Base-by-base conservation (phyloP, 2,329 filamentous ascomycete species). In the Fusarium sp. region DNA sequence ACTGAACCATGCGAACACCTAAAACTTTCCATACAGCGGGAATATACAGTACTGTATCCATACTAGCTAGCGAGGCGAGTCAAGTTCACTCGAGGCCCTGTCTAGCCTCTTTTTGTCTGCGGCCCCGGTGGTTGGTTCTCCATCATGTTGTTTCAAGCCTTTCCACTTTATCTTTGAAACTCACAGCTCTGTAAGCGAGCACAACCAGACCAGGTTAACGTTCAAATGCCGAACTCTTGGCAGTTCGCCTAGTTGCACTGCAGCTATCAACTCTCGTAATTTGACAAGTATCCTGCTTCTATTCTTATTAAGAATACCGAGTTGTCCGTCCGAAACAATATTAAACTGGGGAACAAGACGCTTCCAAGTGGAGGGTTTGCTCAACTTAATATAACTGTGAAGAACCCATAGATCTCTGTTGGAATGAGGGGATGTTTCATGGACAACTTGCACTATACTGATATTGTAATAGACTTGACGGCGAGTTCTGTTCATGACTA, bases 181-280 rank as follows among this genome's bases (percentile, higher is more conserved):
- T 48, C 66, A 43, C 24, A 31, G 37, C 24, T 54, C 62, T 70
- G 57, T 68, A 69, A 69, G 67, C 67, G 67, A 69, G 63, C 48
- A 41, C 53, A 39, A 31, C n/a, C 33, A 63, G 23, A 62, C 44
- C 31, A 38, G 44, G 41, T 49, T 38, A 46, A 58, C 59, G 48
- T 26, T 35, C 26, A 65, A 52, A 49, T 65, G 61, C 62, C 53
- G 60, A 47, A 58, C 21, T 49, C 61, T 64, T 64, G 61, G 38
- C 58, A 44, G 37, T 52, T 52, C 33, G 24, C 26, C 28, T 35
- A 21, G 21, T 24, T 57, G 16, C 21, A 43, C 26, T 43, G n/a
- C 37, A 43, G 29, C 21, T 23, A 44, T 53, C 38, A 29, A 53
- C 28, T 18, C 21, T 48, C 43, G 29, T 43, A 43, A 33, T 29